Conservation (phyloP, 177 flowering plant genomes). For the Tripterygium wilfordii region DNA sequence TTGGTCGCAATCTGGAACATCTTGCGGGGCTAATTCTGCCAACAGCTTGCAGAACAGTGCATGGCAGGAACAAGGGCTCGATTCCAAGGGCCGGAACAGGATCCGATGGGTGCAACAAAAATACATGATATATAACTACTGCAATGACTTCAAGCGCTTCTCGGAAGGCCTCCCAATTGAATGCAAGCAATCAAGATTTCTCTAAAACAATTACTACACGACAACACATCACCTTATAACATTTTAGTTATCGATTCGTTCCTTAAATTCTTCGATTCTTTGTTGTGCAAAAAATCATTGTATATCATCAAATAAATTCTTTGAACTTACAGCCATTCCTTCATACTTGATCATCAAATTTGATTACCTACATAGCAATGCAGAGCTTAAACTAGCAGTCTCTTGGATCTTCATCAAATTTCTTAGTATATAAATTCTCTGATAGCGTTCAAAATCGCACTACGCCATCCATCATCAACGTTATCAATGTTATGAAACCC, state of each 20-base stretch:
- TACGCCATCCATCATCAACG: constrained; percentile 30
- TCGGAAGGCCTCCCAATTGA: neutral
- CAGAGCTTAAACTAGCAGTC: too few species aligned
- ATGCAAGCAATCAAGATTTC: neutral
- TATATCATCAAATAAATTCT: too few species aligned
- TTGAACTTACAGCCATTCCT: too few species aligned
- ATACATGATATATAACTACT: neutral
- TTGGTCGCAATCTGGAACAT: neutral
- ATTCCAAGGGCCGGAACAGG: neutral
- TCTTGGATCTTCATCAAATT: too few species aligned
- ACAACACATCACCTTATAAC: too few species aligned
- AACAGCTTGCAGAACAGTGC: neutral
- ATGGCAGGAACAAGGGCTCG: neutral
- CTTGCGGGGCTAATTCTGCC: too few species aligned
- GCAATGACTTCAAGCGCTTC: neutral
- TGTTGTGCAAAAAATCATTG: too few species aligned
- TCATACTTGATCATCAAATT: too few species aligned
- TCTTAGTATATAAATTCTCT: constrained; percentile 50
- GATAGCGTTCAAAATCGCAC: constrained; percentile 17
- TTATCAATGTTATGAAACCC: constrained; percentile 51
- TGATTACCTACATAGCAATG: too few species aligned
- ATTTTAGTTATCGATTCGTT: too few species aligned
- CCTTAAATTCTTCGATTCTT: too few species aligned
- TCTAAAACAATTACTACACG: too few species aligned
- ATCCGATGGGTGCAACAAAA: neutral